Base-by-base conservation (phyloP, 2,329 filamentous ascomycete genomes). In the Leptographium galeiforme region DNA sequence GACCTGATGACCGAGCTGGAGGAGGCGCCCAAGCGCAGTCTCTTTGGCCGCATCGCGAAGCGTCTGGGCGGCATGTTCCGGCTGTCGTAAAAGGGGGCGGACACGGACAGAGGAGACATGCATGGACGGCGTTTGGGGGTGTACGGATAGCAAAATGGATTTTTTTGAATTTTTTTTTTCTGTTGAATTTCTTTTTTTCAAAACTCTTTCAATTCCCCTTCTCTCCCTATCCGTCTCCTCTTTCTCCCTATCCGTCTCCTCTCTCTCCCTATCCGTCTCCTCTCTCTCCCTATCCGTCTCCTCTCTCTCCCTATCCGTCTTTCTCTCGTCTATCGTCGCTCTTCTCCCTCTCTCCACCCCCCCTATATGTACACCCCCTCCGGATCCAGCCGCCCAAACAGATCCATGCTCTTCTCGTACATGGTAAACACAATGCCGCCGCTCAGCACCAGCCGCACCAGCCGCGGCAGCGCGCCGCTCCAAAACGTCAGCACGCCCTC, bases 351-450 rank as follows among this genome's bases (percentile, higher is more conserved):
- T 11, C 14, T n/a, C n/a, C 33, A n/a, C n/a, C n/a, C n/a, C n/a
- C 6, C 36, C 32, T 18, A 55, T 18, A 97, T 79, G 65, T 94
- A 96, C 66, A 77, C 85, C 64, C 82, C 82, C 62, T 94, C 79
- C 0, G 93, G 93, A 66, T 98, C 93, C 51, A 90, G 55, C 63
- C 67, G 75, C 62, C 88, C 80, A 73, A 98, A 81, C 55, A 89
- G 62, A 52, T 96, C 91, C 74, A 97, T 97, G 55, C 85, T 87
- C 78, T 96, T 96, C 73, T 97, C 91, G 67, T 96, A 93, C 84
- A 97, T 94, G 25, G 93, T 94, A 65, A 98, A 98, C 43, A 98
- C 93, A 63, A 98, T 95, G 18, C 93, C 93, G 53, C 93, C 93
- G 63, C 89, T 96, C 68, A 97, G 69, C 44, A 96, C 86, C 61